Evolutionary conservation across 1,139 yeast genomes (phyloP).

Genomic region (Yamadazyma mexicana): DNA sequence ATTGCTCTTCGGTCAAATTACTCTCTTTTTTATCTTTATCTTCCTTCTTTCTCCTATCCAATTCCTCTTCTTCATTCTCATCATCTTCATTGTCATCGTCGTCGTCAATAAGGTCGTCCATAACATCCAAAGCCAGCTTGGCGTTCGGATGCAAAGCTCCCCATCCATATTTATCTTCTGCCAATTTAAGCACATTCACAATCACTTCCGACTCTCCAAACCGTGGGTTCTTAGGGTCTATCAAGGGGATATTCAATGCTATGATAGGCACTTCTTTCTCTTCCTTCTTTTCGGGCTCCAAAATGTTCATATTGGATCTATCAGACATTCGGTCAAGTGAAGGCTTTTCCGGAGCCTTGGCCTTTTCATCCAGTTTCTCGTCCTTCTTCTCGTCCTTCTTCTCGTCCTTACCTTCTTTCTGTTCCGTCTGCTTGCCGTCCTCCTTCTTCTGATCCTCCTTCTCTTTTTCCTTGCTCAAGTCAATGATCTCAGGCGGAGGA

Average conservation of each 20-base stretch:
- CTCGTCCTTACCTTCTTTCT: conserved; percentile 11
- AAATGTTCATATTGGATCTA: conserved; percentile 1
- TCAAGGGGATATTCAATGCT: conserved; percentile 60
- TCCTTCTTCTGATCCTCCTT: conserved; percentile 9
- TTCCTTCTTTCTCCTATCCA: conserved; percentile 33
- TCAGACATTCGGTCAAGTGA: background rate
- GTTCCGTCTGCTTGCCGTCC: conserved; percentile 7
- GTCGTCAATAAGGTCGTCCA: conserved; percentile 62
- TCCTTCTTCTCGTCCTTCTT: conserved; percentile 15
- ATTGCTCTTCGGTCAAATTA: conserved; percentile 48
- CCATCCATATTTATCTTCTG: conserved; percentile 88
- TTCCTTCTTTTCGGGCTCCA: conserved; percentile 23
- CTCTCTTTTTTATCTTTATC: conserved; percentile 43
- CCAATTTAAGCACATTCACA: conserved; percentile 73
- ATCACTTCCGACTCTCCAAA: conserved; percentile 73
- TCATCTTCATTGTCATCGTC: conserved; percentile 59
- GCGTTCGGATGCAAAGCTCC: conserved; percentile 71
- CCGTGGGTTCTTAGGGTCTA: conserved; percentile 48
- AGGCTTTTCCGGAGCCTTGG: conserved; percentile 1
- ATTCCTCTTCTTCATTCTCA: conserved; percentile 23
- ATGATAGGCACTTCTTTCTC: conserved; percentile 41
- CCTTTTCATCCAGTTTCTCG: conserved; percentile 10
- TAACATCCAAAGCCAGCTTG: conserved; percentile 56
- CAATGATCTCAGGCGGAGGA: conserved; percentile 17
- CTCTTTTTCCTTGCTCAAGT: conserved; percentile 7